Percentiles rank a stretch among this genome's conserved stretches.
Evolutionary conservation across 768 basidiomycete species (phyloP).

Genomic region (Dioszegia aurantiaca): DNA sequence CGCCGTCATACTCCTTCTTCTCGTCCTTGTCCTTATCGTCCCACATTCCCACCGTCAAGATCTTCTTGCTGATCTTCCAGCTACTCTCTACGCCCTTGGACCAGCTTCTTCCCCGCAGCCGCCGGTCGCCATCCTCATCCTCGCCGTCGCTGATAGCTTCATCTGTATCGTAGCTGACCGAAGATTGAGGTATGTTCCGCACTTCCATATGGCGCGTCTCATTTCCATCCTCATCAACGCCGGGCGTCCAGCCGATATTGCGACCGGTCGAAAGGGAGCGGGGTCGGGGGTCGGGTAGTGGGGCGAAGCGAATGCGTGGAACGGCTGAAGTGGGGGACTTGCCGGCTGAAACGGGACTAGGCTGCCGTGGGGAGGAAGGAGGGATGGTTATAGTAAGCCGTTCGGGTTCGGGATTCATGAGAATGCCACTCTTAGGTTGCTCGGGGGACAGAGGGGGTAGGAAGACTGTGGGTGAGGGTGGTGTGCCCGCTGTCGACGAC

Average conservation of each 20-base stretch:
- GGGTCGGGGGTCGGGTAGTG: slow-evolving; percentile 72
- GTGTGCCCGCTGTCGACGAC: slow-evolving; percentile 12
- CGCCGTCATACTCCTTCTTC: slow-evolving; percentile 22
- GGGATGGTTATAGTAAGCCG: slow-evolving; percentile 1
- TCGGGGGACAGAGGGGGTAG: slow-evolving; percentile 2
- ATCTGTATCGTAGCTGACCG: slow-evolving; percentile 25
- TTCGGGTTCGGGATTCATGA: slow-evolving; percentile 1
- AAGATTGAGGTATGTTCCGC: slow-evolving; percentile 20
- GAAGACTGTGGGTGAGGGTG: slow-evolving; percentile 1
- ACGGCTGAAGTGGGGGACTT: slow-evolving; percentile 1
- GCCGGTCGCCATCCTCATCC: slow-evolving; percentile 20
- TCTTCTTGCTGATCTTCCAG: slow-evolving; percentile 52
- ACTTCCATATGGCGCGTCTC: slow-evolving; percentile 30
- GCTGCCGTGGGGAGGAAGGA: background rate
- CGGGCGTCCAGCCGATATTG: slow-evolving; percentile 38
- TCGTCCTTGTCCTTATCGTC: slow-evolving; percentile 26
- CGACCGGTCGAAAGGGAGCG: slow-evolving; percentile 44
- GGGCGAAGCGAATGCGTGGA: slow-evolving; percentile 70
- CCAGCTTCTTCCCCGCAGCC: slow-evolving; percentile 41
- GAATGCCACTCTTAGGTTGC: slow-evolving; percentile 12
- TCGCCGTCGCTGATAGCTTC: slow-evolving; percentile 15
- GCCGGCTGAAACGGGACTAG: slow-evolving; percentile 3
- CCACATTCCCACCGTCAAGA: slow-evolving; percentile 51
- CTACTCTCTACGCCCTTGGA: slow-evolving; percentile 33
- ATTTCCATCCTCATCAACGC: slow-evolving; percentile 27